These are phyloP conservation scores for Saccharomycopsis vini DNA, from an alignment of 805 yeast species.

Conservation along the genomic window DNA sequence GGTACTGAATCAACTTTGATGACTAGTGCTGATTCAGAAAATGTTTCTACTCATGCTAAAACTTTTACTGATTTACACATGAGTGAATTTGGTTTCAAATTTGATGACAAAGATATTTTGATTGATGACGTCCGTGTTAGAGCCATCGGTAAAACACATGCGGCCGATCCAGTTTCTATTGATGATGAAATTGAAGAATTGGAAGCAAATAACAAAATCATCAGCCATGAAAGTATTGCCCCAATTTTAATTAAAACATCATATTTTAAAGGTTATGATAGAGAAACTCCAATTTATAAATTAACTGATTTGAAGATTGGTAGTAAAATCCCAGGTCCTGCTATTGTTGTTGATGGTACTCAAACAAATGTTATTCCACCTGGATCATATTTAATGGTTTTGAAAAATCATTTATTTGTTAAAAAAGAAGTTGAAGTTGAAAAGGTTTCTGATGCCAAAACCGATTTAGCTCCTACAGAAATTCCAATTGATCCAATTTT, in stretches of 20 bases:
- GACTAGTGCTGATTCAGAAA: constrained; percentile 34
- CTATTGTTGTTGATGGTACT: constrained; percentile 69
- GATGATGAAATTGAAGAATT: constrained; percentile 46
- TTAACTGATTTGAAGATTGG: constrained; percentile 50
- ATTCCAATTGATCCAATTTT: constrained; percentile 55
- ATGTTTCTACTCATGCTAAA: constrained; percentile 18
- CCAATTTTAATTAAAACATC: constrained; percentile 35
- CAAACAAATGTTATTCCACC: constrained; percentile 75
- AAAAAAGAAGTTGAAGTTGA: constrained; percentile 15
- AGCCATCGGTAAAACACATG: constrained; percentile 54
- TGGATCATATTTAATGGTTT: constrained; percentile 42
- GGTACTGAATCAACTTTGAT: constrained; percentile 88
- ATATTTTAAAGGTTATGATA: constrained; percentile 46
- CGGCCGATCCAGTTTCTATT: constrained; percentile 33
- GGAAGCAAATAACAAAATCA: constrained; percentile 20
- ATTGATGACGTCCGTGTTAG: constrained; percentile 71
- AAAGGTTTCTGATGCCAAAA: neutral
- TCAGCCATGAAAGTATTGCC: constrained; percentile 21
- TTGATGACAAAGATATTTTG: constrained; percentile 46
- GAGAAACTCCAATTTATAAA: constrained; percentile 45
- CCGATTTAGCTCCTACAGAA: constrained; percentile 18
- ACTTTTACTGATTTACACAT: constrained; percentile 46
- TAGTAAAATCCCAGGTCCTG: constrained; percentile 54
- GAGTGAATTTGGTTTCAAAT: constrained; percentile 66
- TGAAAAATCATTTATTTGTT: constrained; percentile 56